Base-by-base conservation (phyloP, 2,329 filamentous ascomycete species). In the Cercospora sojina region DNA sequence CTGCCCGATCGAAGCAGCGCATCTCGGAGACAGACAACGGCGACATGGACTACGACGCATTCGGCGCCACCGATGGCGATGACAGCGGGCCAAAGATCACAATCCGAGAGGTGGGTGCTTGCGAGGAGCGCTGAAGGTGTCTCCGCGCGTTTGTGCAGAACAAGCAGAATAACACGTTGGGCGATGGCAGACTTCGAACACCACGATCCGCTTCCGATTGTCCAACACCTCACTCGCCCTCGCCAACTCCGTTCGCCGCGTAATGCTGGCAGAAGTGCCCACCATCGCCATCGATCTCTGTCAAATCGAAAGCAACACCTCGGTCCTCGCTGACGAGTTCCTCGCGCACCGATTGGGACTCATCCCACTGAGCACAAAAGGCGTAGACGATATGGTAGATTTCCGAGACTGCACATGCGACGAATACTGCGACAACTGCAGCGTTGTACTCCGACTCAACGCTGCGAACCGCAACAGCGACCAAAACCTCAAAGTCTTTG, bases 381-480 rank as follows among this genome's bases (percentile, higher is more conserved):
- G 91, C 76, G 89, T 94, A 73, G 91, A 93, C 71, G 85, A 88
- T 59, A 86, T 98, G 69, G 85, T 91, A 70, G 97, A 97, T 82
- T 90, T 91, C 58, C 91, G 94, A 76, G 94, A 98, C 80, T 99
- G 95, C 83, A 92, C 96, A 77, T 99, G 95, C 83, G 94, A 97
- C 74, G 90, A 94, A 74, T 92, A 93, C 82, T 99, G 95, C 83
- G 91, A 96, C 71, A 87, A 91, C 73, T 99, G 95, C 84, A 91
- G 91, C 72, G 91, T 98, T 59, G 90, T 88, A 25, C 86, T 99
- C 29, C 90, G 87, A 3, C 85, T 99, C 43, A 90, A 97, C 76
- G 94, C 92, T 49, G 71, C 64, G 16, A 79, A 79, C 67, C 90
- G 91, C 76, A 93, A 88, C 3, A 87, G 87, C 59, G 92, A 95